Base-by-base conservation (phyloP, 2,329 filamentous ascomycete species). In the Diaporthe aspalathi region DNA sequence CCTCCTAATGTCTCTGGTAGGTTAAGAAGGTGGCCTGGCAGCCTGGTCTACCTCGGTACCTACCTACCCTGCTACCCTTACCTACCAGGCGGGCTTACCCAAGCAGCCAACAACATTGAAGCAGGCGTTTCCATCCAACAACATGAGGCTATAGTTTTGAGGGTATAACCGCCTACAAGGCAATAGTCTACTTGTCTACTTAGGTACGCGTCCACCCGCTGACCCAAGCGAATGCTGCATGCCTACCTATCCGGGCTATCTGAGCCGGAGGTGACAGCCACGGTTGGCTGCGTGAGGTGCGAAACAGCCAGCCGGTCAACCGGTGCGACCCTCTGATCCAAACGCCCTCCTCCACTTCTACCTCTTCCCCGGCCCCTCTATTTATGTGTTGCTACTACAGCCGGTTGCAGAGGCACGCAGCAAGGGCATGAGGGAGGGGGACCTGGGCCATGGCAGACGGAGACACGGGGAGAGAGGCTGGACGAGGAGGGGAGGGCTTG, bases 401-500 rank as follows among this genome's bases (percentile, higher is more conserved):
- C 52, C 38, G 29, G 20, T 20, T 2, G 17, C 29, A 38, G 17
- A 63, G 57, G 50, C 54, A 62, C 45, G 27, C 67, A 29, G 54
- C 54, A 17, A 38, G 35, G 35, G 40, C 24, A 22, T 50, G 43
- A 27, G 67, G 29, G 14, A n/a, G 17, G 54, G 29, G 8, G 43
- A 24, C n/a, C n/a, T 50, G 45, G n/a, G 45, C 22, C n/a, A 69
- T 38, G 66, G 20, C 22, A 27, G 56, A 5, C n/a, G n/a, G 6
- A 12, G 6, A 38, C 6, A 12, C 35, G 12, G 12, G 35, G 11
- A 38, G 11, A 38, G 35, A 38, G 54, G 22, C 35, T 67, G 50
- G 66, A 47, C 56, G 20, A 35, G 56, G 66, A 52, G 66, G 66
- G 66, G 56, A 60, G 56, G 56, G 52, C 70, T 57, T 65, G 47